These are phyloP conservation scores for Rhodamnia rubescens DNA, from an alignment of 345 rosid genomes.

Conservation along the genomic window DNA sequence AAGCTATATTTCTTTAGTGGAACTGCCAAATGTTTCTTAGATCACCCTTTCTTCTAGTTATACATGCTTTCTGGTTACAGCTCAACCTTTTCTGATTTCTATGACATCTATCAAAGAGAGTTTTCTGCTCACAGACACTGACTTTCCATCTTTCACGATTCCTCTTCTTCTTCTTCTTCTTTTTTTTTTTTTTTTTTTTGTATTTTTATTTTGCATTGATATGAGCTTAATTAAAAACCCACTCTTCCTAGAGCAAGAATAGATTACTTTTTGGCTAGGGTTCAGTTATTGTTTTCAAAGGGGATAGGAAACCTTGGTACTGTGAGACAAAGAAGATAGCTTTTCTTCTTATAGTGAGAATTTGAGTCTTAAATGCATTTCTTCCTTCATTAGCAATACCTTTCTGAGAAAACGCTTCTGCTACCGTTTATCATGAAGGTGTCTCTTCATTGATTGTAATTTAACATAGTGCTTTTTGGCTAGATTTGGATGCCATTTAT, in stretches of 20 bases:
- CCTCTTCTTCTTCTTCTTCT: neutral
- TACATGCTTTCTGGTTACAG: neutral
- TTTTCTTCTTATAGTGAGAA: neutral
- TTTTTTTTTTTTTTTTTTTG: neutral
- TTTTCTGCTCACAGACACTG: neutral
- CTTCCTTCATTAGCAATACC: neutral
- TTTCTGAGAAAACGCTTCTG: neutral
- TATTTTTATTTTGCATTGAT: too few species aligned
- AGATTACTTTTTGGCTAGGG: neutral
- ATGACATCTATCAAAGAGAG: neutral
- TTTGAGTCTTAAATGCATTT: neutral
- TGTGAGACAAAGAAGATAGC: neutral
- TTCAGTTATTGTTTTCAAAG: neutral
- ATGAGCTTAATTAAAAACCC: neutral
- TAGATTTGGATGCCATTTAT: neutral
- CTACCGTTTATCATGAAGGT: neutral
- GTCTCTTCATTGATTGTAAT: neutral
- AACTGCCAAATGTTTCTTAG: neutral
- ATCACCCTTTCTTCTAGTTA: neutral
- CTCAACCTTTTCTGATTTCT: neutral
- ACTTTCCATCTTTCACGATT: neutral
- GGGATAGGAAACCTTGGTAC: neutral
- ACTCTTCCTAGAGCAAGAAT: neutral
- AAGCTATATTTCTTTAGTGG: neutral
- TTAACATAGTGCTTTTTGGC: neutral